Conservation (phyloP, 495 filamentous ascomycete genomes). For the Aspergillus heteromorphus region DNA sequence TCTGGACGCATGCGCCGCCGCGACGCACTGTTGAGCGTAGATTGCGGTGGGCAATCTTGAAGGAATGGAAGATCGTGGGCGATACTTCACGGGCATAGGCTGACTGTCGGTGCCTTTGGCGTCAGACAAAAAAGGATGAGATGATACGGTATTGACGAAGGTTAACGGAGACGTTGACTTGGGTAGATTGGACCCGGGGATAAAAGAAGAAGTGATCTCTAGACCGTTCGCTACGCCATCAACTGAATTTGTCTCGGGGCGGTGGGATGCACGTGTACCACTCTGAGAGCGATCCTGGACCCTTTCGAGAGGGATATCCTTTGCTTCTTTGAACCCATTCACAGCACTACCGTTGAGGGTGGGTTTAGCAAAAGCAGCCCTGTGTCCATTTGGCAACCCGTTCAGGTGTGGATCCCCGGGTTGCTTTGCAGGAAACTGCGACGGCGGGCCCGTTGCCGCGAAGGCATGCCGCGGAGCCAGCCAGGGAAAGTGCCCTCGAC, state of each 20-base stretch:
- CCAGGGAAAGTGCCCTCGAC: constrained; percentile 1
- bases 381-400: neutral
- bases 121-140: constrained; percentile 6
- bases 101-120: constrained; percentile 10
- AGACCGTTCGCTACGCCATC: constrained; percentile 26
- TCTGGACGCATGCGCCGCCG: constrained; percentile 81
- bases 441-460: neutral
- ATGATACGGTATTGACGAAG: constrained; percentile 6
- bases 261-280: constrained; percentile 5
- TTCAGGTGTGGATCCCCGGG: no score
- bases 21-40: constrained; percentile 82
- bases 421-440: neutral
- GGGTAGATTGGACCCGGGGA: constrained; percentile 9
- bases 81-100: constrained; percentile 31
- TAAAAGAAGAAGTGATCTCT: constrained; percentile 18
- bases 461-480: constrained; percentile 1
- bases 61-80: constrained; percentile 77
- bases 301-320: neutral
- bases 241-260: constrained; percentile 17
- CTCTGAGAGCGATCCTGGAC: neutral
- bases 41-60: constrained; percentile 62
- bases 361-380: neutral
- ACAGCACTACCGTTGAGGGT: neutral
- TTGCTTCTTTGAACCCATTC: neutral
- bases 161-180: constrained; percentile 31